phyloP scores from a whole-genome alignment of 1,284 basidiomycete genomes.

The Mycosarcoma maydis region DNA sequence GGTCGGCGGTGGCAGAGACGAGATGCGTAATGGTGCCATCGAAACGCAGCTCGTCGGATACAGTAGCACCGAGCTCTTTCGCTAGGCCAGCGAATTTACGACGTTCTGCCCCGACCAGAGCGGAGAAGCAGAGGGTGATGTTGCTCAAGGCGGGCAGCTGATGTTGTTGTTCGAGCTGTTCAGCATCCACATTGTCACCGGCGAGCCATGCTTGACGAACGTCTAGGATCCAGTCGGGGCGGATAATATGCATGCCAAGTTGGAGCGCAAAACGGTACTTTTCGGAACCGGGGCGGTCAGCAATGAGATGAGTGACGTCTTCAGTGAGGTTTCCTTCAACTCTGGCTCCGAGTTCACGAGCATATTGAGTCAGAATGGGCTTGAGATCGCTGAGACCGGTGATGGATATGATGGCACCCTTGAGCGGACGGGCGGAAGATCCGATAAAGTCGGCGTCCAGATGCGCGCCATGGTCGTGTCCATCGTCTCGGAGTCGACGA shows the following conservation, averaged over 20 bases:
- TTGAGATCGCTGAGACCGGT: slow-evolving; percentile 74
- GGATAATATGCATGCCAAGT: slow-evolving; percentile 77
- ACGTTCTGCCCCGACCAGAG: slow-evolving; percentile 26
- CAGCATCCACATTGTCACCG: slow-evolving; percentile 78
- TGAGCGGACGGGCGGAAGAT: slow-evolving; percentile 72
- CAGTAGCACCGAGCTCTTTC: slow-evolving; percentile 22
- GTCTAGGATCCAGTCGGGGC: slow-evolving; percentile 77
- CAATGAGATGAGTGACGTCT: slow-evolving; percentile 81
- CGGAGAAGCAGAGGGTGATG: slow-evolving; percentile 74
- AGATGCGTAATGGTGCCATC: slow-evolving; percentile 68
- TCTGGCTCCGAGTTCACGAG: slow-evolving; percentile 78
- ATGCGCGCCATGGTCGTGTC: slow-evolving; percentile 58
- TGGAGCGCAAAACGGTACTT: slow-evolving; percentile 84
- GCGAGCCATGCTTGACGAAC: slow-evolving; percentile 77
- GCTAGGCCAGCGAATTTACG: slow-evolving; percentile 28
- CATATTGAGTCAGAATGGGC: slow-evolving; percentile 79
- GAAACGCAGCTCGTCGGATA: slow-evolving; percentile 57
- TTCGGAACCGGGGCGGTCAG: slow-evolving; percentile 75
- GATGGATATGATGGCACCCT: slow-evolving; percentile 75
- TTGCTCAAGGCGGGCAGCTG: slow-evolving; percentile 76
- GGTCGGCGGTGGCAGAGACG: slow-evolving; percentile 69
- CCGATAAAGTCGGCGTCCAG: slow-evolving; percentile 57
- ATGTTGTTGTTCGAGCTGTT: slow-evolving; percentile 72
- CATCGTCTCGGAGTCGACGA: slow-evolving; percentile 55
- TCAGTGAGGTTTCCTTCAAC: slow-evolving; percentile 77